phyloP scores from a whole-genome alignment of 257 asterid genomes.

The Solanum arcanum region DNA sequence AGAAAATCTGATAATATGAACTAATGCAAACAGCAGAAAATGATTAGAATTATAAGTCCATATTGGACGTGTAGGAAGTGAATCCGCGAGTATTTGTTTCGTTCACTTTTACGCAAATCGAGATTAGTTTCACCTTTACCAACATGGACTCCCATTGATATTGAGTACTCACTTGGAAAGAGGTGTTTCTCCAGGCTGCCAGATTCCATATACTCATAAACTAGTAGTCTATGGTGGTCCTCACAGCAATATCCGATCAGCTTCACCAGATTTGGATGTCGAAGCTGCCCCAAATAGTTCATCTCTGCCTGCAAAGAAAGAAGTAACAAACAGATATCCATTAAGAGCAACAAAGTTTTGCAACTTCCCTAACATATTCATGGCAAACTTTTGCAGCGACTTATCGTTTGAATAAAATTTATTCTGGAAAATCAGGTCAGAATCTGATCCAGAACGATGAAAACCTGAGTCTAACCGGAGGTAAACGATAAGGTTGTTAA shows the following conservation, averaged over 20 bases:
- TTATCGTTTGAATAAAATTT: background rate
- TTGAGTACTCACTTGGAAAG: constrained; percentile 49
- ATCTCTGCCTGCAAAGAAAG: constrained; percentile 72
- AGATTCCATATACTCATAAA: constrained; percentile 86
- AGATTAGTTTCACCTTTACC: background rate
- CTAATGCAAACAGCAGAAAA: background rate
- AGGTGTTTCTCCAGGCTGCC: constrained; percentile 92
- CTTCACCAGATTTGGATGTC: constrained; percentile 78
- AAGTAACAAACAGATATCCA: background rate
- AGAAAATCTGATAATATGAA: background rate
- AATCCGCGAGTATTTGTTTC: background rate
- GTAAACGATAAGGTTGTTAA: background rate
- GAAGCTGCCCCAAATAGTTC: constrained; percentile 76
- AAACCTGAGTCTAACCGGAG: background rate
- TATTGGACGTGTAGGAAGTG: background rate
- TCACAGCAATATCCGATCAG: constrained; percentile 86
- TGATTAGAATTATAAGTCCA: background rate
- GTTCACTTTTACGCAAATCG: background rate
- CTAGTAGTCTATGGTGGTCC: constrained; percentile 72
- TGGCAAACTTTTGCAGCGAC: background rate
- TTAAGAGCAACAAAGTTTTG: background rate
- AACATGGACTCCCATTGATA: background rate
- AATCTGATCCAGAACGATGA: background rate
- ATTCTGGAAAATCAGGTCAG: background rate
- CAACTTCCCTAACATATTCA: background rate